Conservation (phyloP, 805 yeast genomes). For the Yarrowia keelungensis region DNA sequence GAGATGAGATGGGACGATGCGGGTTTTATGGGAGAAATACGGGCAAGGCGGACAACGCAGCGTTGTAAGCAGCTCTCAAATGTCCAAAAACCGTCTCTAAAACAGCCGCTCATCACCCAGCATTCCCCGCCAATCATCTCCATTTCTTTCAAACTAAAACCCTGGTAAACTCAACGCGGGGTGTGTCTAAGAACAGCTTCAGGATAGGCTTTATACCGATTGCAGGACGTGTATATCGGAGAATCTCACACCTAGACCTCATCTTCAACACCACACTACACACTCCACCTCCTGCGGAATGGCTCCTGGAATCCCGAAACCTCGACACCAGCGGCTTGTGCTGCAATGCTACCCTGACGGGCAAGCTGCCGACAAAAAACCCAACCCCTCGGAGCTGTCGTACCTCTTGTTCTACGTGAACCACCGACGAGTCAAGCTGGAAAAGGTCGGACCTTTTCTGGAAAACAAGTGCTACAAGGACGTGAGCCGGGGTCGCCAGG, state of each 20-base stretch:
- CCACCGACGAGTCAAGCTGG: slow-evolving; percentile 84
- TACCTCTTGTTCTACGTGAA: slow-evolving; percentile 89
- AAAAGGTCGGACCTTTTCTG: slow-evolving; percentile 79
- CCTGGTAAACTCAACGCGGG: slow-evolving; percentile 34
- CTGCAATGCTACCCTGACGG: slow-evolving; percentile 95
- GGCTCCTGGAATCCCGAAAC: slow-evolving; percentile 53
- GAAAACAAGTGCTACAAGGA: slow-evolving; percentile 68
- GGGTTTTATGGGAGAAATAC: not conserved
- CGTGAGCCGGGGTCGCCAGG: slow-evolving; percentile 65
- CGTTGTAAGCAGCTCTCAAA: no score
- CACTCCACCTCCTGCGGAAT: not conserved
- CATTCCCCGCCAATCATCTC: not conserved
- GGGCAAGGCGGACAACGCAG: no score
- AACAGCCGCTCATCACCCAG: not conserved
- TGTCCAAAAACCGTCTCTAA: no score
- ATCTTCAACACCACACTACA: not conserved
- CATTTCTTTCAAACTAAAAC: slow-evolving; percentile 1
- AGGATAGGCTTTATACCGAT: slow-evolving; percentile 7
- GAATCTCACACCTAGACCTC: not conserved
- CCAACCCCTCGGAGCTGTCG: slow-evolving; percentile 90
- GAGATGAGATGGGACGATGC: not conserved
- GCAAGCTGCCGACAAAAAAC: slow-evolving; percentile 81
- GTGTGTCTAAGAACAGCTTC: slow-evolving; percentile 2
- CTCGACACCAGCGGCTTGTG: slow-evolving; percentile 89
- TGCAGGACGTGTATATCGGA: no score